Base-by-base conservation (phyloP, 1,284 basidiomycete species). In the Ustilago cynodontis region DNA sequence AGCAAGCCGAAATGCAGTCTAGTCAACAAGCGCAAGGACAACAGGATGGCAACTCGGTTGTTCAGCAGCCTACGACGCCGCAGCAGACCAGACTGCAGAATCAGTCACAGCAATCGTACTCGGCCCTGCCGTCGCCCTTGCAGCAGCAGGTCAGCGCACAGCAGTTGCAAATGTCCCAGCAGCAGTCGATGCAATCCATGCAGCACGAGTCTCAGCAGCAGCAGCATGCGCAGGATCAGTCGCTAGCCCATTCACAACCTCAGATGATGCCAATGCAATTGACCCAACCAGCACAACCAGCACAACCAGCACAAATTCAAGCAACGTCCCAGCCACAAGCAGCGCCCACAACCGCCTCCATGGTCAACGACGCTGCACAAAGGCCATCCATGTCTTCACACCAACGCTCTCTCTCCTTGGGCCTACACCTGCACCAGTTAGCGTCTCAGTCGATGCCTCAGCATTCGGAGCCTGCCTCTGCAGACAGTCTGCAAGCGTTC, bases 331-430 rank as follows among this genome's bases (percentile, higher is more conserved):
- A 67, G 37, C 43, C 49, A 10, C 50, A 55, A 39, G 22, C 65
- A 6, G 18, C 54, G 7, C 20, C 47, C 1, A 26, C 31, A 10
- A 41, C 53, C n/a, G 35, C 37, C 13, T 45, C 52, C 41, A 53
- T 58, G 60, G 26, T 49, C 11, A 65, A 71, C 20, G 67, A 62
- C 13, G 56, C 47, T 10, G 60, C 41, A 20, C 73, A 76, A 28
- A 53, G 65, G 49, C 73, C 64, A 9, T 41, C 59, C 16, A 49
- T 65, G 47, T 47, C 57, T 10, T 52, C 69, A n/a, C 75, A 77
- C 54, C 75, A 77, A n/a, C 70, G 75, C 9, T 77, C 75, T 8
- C 39, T 69, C 2, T 77, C 75, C 2, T 26, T 77, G 18, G 75
- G 75, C 11, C 6, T 77, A 37, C 70, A 77, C 47, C 28, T 77